Evolutionary conservation across 2,329 filamentous ascomycete species (phyloP).

Genomic region (Diaporthe velutina): DNA sequence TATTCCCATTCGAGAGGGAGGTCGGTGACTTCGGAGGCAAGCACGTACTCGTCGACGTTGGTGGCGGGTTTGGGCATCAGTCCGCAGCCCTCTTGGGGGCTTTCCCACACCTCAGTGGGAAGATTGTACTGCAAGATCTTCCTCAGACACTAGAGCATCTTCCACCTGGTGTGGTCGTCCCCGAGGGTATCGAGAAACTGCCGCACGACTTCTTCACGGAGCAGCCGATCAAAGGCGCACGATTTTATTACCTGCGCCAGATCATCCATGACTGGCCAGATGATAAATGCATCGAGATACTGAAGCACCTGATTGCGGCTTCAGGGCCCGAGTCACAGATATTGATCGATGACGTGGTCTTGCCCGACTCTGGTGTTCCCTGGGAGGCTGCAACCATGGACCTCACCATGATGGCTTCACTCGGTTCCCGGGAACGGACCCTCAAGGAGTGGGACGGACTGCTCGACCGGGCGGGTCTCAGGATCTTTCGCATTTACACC

Average conservation of each 20-base stretch:
- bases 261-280: constrained; percentile 56
- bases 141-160: constrained; percentile 8
- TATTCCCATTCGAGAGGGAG: constrained; percentile 43
- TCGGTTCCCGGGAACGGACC: constrained; percentile 52
- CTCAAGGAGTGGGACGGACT: constrained; percentile 49
- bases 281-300: constrained; percentile 48
- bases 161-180: background rate
- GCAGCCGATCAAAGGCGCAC: constrained; percentile 47
- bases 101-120: constrained; percentile 5
- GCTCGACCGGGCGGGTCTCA: constrained; percentile 43
- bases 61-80: constrained; percentile 41
- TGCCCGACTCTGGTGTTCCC: constrained; percentile 51
- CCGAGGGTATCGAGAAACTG: constrained; percentile 33
- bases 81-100: constrained; percentile 16
- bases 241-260: constrained; percentile 53
- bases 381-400: constrained; percentile 51
- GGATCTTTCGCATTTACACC: constrained; percentile 35
- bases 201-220: constrained; percentile 46
- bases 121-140: constrained; percentile 31
- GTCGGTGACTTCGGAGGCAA: background rate
- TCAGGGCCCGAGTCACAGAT: constrained; percentile 52
- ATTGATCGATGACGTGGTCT: constrained; percentile 58
- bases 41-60: constrained; percentile 29
- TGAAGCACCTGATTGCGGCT: constrained; percentile 49
- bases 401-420: constrained; percentile 52